Conservation (phyloP, 2,329 filamentous ascomycete genomes). For the Diplodia intermedia region DNA sequence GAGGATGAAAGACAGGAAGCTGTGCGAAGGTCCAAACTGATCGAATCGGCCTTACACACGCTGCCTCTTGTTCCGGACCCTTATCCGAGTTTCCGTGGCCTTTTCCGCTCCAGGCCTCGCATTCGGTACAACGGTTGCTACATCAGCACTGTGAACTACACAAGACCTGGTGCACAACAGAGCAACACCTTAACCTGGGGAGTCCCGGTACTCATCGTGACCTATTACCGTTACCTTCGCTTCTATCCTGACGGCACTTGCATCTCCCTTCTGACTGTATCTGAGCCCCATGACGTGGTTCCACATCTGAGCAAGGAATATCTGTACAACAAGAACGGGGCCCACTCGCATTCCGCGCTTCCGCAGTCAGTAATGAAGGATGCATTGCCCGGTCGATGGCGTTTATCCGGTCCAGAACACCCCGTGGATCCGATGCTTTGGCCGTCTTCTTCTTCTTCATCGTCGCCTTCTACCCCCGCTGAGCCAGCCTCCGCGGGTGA, state of each 20-base stretch:
- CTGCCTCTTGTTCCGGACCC: slow-evolving; percentile 45
- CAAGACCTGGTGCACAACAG: slow-evolving; percentile 77
- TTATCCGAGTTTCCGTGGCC: slow-evolving; percentile 60
- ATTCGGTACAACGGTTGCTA: slow-evolving; percentile 95
- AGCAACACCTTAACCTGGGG: slow-evolving; percentile 76
- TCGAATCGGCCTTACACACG: slow-evolving; percentile 41
- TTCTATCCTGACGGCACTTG: slow-evolving; percentile 90
- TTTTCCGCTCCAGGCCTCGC: slow-evolving; percentile 83
- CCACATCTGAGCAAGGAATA: slow-evolving; percentile 79
- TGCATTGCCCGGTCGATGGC: slow-evolving; percentile 71
- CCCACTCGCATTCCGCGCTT: slow-evolving; percentile 37
- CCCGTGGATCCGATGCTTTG: slow-evolving; percentile 30
- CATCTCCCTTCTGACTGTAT: slow-evolving; percentile 80
- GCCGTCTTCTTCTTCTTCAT: slow-evolving; percentile 15
- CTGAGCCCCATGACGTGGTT: slow-evolving; percentile 85
- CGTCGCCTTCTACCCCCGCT: slow-evolving; percentile 1
- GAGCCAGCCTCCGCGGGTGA: background rate
- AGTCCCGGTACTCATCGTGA: slow-evolving; percentile 87
- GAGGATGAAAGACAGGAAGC: slow-evolving; percentile 30
- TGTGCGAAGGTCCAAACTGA: background rate
- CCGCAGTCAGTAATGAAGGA: slow-evolving; percentile 69
- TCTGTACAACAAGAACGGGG: slow-evolving; percentile 56
- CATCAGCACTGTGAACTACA: slow-evolving; percentile 96
- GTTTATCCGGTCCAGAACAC: slow-evolving; percentile 60
- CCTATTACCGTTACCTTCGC: slow-evolving; percentile 95